Base-by-base conservation (phyloP, 352 stramenopile genomes). In the Phytophthora brassicae region DNA sequence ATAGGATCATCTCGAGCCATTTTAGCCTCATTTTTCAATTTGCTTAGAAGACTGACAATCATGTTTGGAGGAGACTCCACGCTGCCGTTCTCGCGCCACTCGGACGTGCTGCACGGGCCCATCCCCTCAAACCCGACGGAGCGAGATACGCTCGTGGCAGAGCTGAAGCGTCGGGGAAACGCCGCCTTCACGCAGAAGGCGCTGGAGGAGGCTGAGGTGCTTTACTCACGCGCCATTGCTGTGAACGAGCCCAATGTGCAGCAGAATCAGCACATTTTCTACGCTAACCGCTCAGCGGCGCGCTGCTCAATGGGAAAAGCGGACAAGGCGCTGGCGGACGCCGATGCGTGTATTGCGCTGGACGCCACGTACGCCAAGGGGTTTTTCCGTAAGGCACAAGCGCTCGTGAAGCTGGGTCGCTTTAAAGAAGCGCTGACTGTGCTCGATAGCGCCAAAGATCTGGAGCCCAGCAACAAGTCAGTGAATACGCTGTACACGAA, bases 201-300 rank as follows among this genome's bases (percentile, higher is more conserved):
- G 23, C 76, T 90, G 42, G 91, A 97, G 36, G 94, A 98, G 60
- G 96, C 96, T 16, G 92, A 99, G 49, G 79, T 91, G 54, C 80
- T 99, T n/a, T 99, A 99, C 79, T 83, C 82, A 55, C 98, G 98
- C 67, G 97, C 89, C 29, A 90, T 99, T 56, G 84, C 97, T 23
- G 57, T 94, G 55, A 90, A 91, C 59, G 52, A 57, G 31, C 65
- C 50, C 36, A 67, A 90, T 39, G 67, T 64, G 55, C 69, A 77
- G 47, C 67, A 72, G 42, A 89, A 85, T 64, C 74, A 90, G 70
- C 86, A 96, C 69, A 89, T 94, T 46, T 86, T 97, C 48, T 88
- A 81, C 49, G 84, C 88, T 36, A 98, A 98, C 59, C 84, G 90
- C 17, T 92, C 86, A 46, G 94, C 93, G 7, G 75, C 89, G 54